phyloP scores from a whole-genome alignment of 306 rosid genomes.

The Vigna unguiculata region DNA sequence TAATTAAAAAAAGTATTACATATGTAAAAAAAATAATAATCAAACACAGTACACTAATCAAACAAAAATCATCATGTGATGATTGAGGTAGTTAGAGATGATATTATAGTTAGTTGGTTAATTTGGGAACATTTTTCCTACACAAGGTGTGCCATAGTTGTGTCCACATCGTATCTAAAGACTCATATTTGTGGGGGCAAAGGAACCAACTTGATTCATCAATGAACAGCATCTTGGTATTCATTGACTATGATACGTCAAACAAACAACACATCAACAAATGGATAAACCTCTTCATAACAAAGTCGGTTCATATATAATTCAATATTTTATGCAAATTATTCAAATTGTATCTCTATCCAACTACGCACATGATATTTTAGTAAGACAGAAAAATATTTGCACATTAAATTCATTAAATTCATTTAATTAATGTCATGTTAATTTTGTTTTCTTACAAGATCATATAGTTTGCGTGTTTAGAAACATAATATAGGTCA shows the following conservation, averaged over 20 bases:
- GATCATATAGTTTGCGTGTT: too few relatives aligned
- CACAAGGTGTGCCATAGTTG: not conserved
- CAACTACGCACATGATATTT: not conserved
- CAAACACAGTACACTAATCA: too few relatives aligned
- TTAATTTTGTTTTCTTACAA: too few relatives aligned
- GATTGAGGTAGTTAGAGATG: not conserved
- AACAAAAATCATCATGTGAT: too few relatives aligned
- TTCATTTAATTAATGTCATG: too few relatives aligned
- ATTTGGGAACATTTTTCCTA: not conserved
- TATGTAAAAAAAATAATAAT: too few relatives aligned
- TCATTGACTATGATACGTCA: not conserved
- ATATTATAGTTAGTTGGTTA: not conserved
- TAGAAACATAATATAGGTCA: too few relatives aligned
- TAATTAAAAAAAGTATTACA: too few relatives aligned
- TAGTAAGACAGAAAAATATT: not conserved
- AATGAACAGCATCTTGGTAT: not conserved
- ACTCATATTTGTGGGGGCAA: constrained; percentile 11
- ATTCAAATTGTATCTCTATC: not conserved
- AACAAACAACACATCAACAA: constrained; percentile 9
- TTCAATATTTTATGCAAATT: not conserved
- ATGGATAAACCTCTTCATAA: not conserved
- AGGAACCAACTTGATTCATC: not conserved
- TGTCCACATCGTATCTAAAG: not conserved
- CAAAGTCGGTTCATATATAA: not conserved
- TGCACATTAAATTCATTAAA: too few relatives aligned